Base-by-base conservation (phyloP, 176 grass and related monocot species). In the Thinopyrum elongatum region DNA sequence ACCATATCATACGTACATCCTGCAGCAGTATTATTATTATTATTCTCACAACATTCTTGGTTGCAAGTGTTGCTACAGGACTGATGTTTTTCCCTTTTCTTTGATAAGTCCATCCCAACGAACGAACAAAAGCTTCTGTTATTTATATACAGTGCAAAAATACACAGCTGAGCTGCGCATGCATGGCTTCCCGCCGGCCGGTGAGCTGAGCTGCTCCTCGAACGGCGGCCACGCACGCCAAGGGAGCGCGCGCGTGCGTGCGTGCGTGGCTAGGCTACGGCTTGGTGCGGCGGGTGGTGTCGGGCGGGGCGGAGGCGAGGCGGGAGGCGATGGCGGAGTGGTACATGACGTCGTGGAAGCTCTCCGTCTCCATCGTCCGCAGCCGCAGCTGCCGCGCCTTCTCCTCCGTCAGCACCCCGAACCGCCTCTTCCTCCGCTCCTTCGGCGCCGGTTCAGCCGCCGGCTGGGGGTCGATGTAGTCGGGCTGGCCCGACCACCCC, bases 251-350 rank as follows among this genome's bases (percentile, higher is more conserved):
- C 26, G 78, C 41, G 41, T 41, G 38, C 9, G 34, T 35, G 34
- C 34, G 10, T 16, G 6, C 36, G 8, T 13, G 5, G 64, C 28
- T 16, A 57, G 65, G 46, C 16, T 22, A 31, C 23, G 74, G 76
- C 21, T 66, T 58, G 44, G 38, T 23, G 67, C 1, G 10, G 71
- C 16, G 55, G 2, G 55, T 22, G 82, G 59, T 12, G 21, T 23
- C 88, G 14, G 82, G 81, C 16, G 81, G 5, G 76, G 93, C 90
- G 80, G 97, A 95, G 76, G 97, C 97, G 84, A 98, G 94, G 75
- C 97, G 97, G 68, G 97, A 95, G 6, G 97, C 97, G 83, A 99
- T 99, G 88, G 90, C 94, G 74, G 97, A 99, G 94, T 96, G 94
- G 89, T 99, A 99, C 97, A 99, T 99, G 88, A 73, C 82, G 73